Conservation (phyloP, 768 basidiomycete genomes). For the Fomitopsis pulvina region DNA sequence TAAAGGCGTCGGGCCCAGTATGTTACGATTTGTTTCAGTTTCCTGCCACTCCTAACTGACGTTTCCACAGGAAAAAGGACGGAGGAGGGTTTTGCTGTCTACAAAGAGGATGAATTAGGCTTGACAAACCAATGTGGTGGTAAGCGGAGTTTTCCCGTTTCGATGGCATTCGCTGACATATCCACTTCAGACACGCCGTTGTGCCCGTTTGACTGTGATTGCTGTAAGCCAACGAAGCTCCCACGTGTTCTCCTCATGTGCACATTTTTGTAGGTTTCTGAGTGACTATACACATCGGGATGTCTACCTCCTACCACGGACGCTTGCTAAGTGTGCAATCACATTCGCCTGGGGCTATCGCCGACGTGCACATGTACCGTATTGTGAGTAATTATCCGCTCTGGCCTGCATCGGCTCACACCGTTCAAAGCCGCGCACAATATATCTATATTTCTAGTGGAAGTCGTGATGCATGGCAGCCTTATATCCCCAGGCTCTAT, state of each 20-base stretch:
- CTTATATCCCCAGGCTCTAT: conserved; percentile 35
- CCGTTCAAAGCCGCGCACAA: background rate
- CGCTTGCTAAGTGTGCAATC: too few relatives aligned
- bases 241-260: too few relatives aligned
- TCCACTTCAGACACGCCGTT: conserved; percentile 58
- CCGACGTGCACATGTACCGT: too few relatives aligned
- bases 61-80: conserved; percentile 59
- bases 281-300: too few relatives aligned
- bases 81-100: conserved; percentile 73
- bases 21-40: conserved; percentile 23
- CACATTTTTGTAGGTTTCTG: too few relatives aligned
- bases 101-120: conserved; percentile 79
- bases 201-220: conserved; percentile 87
- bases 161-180: conserved; percentile 9
- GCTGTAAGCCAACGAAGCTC: conserved; percentile 69
- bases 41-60: conserved; percentile 8
- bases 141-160: conserved; percentile 28
- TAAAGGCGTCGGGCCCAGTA: conserved; percentile 64
- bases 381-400: too few relatives aligned
- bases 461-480: background rate
- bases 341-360: too few relatives aligned
- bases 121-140: conserved; percentile 66
- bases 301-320: too few relatives aligned
- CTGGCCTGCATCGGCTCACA: too few relatives aligned
- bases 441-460: background rate